Conservation (phyloP, 768 basidiomycete species). For the Panaeolus papilionaceus region DNA sequence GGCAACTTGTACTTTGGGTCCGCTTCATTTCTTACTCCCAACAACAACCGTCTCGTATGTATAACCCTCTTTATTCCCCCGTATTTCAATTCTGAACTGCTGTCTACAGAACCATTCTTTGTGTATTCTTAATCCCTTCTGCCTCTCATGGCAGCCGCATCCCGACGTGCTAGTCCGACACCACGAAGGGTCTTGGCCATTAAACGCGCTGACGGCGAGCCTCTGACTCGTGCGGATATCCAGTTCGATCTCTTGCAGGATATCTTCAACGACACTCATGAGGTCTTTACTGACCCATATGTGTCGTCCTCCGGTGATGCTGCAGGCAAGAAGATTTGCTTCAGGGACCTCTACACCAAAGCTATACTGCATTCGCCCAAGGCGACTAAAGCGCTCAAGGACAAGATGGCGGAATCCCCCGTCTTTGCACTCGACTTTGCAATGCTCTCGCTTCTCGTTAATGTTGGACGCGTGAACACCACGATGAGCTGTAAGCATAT, state of each 20-base stretch:
- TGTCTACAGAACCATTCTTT: constrained; percentile 10
- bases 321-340: constrained; percentile 47
- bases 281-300: constrained; percentile 60
- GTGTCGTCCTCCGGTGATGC: constrained; percentile 24
- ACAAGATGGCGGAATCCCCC: constrained; percentile 69
- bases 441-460: constrained; percentile 77
- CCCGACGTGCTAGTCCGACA: constrained; percentile 47
- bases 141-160: constrained; percentile 33
- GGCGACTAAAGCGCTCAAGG: constrained; percentile 72
- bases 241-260: constrained; percentile 81
- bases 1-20: constrained; percentile 12
- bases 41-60: constrained; percentile 10
- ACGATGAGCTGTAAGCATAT: constrained; percentile 78
- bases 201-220: constrained; percentile 68
- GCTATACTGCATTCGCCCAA: constrained; percentile 63
- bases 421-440: constrained; percentile 71
- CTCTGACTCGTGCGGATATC: constrained; percentile 69
- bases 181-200: constrained; percentile 51
- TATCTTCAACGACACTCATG: constrained; percentile 74
- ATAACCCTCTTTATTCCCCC: not conserved
- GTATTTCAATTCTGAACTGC: not conserved
- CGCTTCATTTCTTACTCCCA: constrained; percentile 14
- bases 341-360: constrained; percentile 66
- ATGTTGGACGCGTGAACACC: constrained; percentile 82
- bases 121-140: constrained; percentile 9